Percentiles rank a stretch among this genome's conserved stretches.
Evolutionary conservation across 2,329 filamentous ascomycete genomes (phyloP).

Genomic region (Pseudopithomyces maydicus): DNA sequence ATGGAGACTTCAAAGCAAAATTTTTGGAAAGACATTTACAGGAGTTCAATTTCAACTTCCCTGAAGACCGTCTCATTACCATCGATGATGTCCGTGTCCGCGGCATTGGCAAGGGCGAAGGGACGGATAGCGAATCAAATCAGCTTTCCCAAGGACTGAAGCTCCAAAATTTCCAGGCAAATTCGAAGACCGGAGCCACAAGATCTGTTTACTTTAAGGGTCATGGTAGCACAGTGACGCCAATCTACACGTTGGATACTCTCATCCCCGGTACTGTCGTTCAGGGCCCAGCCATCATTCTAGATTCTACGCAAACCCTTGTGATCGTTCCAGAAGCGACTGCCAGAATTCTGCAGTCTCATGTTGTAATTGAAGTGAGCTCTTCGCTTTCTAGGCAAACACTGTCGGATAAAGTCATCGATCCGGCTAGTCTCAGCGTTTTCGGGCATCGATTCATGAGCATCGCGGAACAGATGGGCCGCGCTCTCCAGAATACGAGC

Average conservation of each 20-base stretch:
- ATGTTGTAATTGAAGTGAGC: constrained; percentile 46
- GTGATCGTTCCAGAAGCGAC: constrained; percentile 46
- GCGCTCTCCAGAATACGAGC: constrained; percentile 60
- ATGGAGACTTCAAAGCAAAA: constrained; percentile 39
- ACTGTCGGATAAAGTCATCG: background rate
- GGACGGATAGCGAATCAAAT: background rate
- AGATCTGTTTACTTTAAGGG: constrained; percentile 28
- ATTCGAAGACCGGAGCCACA: background rate
- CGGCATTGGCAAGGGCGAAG: constrained; percentile 25
- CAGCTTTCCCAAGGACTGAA: constrained; percentile 20
- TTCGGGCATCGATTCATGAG: constrained; percentile 60
- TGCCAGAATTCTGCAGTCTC: constrained; percentile 44
- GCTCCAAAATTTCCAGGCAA: constrained; percentile 5
- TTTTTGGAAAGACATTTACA: constrained; percentile 47
- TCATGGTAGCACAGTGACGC: constrained; percentile 19
- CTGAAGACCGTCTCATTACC: constrained; percentile 43
- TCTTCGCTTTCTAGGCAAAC: constrained; percentile 1
- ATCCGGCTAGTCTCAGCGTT: constrained; percentile 15
- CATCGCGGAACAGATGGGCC: constrained; percentile 65
- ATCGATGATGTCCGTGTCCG: constrained; percentile 53
- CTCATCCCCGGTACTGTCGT: constrained; percentile 25
- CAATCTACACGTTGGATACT: constrained; percentile 27
- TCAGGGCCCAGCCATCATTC: constrained; percentile 36
- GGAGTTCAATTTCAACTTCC: constrained; percentile 51
- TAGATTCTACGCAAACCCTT: constrained; percentile 54